These are phyloP conservation scores for Toxoplasma gondii DNA, from an alignment of 169 alveolate species.

Conservation along the genomic window DNA sequence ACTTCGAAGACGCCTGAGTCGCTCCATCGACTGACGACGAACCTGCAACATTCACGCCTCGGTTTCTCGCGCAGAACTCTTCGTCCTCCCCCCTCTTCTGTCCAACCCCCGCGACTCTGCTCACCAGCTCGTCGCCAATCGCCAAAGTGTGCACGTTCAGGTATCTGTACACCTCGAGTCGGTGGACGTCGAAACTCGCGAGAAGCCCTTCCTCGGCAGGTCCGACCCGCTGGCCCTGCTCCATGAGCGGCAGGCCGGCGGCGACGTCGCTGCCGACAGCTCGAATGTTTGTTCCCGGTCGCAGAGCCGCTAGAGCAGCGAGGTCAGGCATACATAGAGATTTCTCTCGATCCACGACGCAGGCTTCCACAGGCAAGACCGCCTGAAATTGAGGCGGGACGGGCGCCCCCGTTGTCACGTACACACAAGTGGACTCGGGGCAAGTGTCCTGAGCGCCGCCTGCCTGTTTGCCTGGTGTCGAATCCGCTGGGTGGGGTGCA, in stretches of 20 bases:
- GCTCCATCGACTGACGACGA: too few species aligned
- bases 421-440: neutral
- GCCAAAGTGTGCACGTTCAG: constrained; percentile 28
- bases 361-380: constrained; percentile 7
- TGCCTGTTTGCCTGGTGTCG: too few species aligned
- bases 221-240: constrained; percentile 10
- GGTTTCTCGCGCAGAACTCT: too few species aligned
- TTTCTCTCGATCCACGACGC: neutral
- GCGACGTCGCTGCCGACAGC: constrained; percentile 21
- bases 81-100: too few species aligned
- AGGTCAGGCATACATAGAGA: neutral
- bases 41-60: too few species aligned
- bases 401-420: constrained; percentile 27
- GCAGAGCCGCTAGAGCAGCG: neutral
- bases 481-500: too few species aligned
- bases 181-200: neutral
- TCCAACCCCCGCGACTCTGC: neutral
- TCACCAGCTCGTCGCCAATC: constrained; percentile 14
- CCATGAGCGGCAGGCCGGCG: neutral
- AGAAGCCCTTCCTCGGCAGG: constrained; percentile 29
- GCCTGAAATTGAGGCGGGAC: neutral
- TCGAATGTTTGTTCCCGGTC: constrained; percentile 8
- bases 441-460: too few species aligned
- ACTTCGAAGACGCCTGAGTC: too few species aligned
- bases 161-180: constrained; percentile 3